These are phyloP conservation scores for Sphagnum tenellum DNA, from an alignment of 225 moss, liverwort and hornwort genomes.

Conservation along the genomic window DNA sequence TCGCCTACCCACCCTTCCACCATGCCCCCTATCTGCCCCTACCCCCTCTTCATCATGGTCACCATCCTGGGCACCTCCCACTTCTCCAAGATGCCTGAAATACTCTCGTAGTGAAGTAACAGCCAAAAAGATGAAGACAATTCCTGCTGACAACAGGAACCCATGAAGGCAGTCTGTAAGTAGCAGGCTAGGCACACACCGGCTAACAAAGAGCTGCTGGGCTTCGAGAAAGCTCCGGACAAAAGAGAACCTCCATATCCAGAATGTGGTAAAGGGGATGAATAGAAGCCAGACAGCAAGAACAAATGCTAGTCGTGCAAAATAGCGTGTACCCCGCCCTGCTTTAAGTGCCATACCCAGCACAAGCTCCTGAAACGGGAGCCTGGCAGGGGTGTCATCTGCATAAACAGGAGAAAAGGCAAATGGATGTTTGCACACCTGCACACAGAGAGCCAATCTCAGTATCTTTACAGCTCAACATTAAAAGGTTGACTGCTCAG, in stretches of 20 bases:
- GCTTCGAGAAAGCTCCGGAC: constrained; percentile 92
- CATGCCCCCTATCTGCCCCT: constrained; percentile 50
- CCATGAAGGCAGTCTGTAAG: constrained; percentile 95
- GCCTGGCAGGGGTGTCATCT: constrained; percentile 71
- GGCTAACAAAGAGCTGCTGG: constrained; percentile 76
- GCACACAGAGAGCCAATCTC: constrained; percentile 9
- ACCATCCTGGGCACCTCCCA: constrained; percentile 40
- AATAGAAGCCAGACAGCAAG: constrained; percentile 87
- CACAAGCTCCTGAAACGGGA: constrained; percentile 80
- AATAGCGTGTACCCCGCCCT: constrained; percentile 64
- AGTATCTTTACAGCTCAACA: no score
- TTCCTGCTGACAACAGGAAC: constrained; percentile 89
- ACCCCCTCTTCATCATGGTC: constrained; percentile 56
- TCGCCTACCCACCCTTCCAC: constrained; percentile 53
- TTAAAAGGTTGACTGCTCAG: no score
- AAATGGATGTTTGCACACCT: constrained; percentile 99
- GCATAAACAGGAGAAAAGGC: constrained; percentile 98
- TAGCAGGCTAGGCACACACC: constrained; percentile 74
- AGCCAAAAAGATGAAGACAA: constrained; percentile 96
- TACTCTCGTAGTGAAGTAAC: constrained; percentile 94
- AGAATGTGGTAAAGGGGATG: constrained; percentile 91
- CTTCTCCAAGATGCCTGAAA: constrained; percentile 86
- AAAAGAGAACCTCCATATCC: constrained; percentile 98
- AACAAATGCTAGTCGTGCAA: constrained; percentile 76
- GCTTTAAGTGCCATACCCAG: constrained; percentile 78